Base-by-base conservation (phyloP, 1,284 basidiomycete species). In the Cutaneotrichosporon cavernicola region DNA sequence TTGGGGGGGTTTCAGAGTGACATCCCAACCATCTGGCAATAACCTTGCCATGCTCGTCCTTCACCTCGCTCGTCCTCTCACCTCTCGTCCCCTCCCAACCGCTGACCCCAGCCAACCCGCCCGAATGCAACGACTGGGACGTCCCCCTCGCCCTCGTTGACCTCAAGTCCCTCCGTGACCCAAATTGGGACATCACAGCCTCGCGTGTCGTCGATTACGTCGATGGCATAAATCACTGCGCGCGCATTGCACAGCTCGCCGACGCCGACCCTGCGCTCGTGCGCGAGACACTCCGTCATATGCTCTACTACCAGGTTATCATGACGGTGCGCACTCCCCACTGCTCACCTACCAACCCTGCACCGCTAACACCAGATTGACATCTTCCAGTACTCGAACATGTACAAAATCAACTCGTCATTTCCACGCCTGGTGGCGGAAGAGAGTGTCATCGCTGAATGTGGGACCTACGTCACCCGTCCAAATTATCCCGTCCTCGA, bases 311-410 rank as follows among this genome's bases (percentile, higher is more conserved):
- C 76, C 92, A 96, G 82, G 94, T 96, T 61, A 88, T 97, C 73
- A 93, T 97, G 88, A 90, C 89, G 71, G 76, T 76, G 52, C 38
- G 74, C 67, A n/a, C 5, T 6, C n/a, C 7, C 26, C 26, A 26
- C 26, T 10, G 21, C 43, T 7, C 40, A 16, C 13, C 18, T 46
- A 2, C 43, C 18, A 18, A 5, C 43, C 16, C 18, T 26, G 26
- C 26, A 26, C 26, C 43, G 46, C 64, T 67, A 51, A 66, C 34
- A 4, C n/a, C 64, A 76, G 76, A 89, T 94, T 61, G 95, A 99
- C 81, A 91, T 97, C 58, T 99, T 99, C 78, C 94, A 97, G 78
- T 97, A 90, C 79, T 91, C 91, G n/a, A 98, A 98, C 80, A 92
- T 97, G 87, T 99, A 99, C 77, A 91, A 91, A 0, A 83, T 96